phyloP scores from a whole-genome alignment of 805 yeast species.

The Nakazawaea siamensis region DNA sequence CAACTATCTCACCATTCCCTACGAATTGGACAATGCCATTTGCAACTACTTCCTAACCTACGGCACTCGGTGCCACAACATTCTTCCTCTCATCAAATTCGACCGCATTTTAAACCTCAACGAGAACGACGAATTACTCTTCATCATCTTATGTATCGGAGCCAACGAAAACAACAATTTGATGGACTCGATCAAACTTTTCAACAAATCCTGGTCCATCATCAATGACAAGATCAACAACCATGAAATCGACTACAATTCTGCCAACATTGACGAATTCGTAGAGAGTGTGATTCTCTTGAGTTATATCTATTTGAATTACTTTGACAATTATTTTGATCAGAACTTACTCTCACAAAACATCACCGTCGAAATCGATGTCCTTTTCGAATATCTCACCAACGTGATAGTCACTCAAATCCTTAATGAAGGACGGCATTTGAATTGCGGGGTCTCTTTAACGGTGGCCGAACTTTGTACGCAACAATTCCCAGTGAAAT shows the following conservation, averaged over 20 bases:
- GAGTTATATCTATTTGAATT: conserved; percentile 32
- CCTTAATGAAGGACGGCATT: conserved; percentile 19
- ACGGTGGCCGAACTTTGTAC: conserved; percentile 10
- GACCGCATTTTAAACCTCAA: conserved; percentile 12
- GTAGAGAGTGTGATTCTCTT: conserved; percentile 38
- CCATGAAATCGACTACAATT: conserved; percentile 22
- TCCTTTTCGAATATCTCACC: conserved; percentile 40
- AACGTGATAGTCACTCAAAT: conserved; percentile 36
- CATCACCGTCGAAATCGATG: conserved; percentile 30
- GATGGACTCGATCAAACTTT: conserved; percentile 26
- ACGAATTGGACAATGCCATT: conserved; percentile 15
- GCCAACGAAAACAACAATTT: conserved; percentile 27
- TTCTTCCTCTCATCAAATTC: conserved; percentile 18
- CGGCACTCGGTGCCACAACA: conserved; percentile 21
- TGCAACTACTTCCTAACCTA: conserved; percentile 18
- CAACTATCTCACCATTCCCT: conserved; percentile 14
- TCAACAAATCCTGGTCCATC: conserved; percentile 36
- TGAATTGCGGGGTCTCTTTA: conserved; percentile 1
- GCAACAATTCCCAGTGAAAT: conserved; percentile 15
- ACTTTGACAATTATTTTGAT: conserved; percentile 19
- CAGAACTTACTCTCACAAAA: conserved; percentile 5
- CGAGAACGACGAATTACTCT: conserved; percentile 31
- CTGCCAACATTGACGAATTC: conserved; percentile 25
- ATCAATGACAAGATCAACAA: conserved; percentile 20
- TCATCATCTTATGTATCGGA: conserved; percentile 38